Evolutionary conservation across 768 basidiomycete genomes (phyloP), one percentile per base, ranked within the genome.

Genomic region (Pleurotus citrinopileatus): DNA sequence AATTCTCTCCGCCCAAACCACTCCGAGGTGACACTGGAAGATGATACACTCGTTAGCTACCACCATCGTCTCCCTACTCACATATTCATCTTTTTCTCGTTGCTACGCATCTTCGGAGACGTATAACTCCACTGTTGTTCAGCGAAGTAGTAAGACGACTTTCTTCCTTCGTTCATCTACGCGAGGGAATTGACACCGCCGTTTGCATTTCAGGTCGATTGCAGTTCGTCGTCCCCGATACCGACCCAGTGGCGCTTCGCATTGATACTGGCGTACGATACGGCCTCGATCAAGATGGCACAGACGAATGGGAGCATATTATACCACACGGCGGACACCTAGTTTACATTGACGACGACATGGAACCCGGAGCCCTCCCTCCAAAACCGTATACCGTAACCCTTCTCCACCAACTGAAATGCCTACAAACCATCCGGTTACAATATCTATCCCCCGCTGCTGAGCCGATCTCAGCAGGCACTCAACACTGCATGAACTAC

Each of bases 331-430:
- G 67, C 12, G 70, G 70, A 12, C 61, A 68, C 47, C 17, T 65
- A 42, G 59, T 73, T 28, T 57, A 66, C 42, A 43, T 73, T 32
- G 58, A 59, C 3, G 58, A 34, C 15, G 32, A 34, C 32, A 15
- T 7, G 15, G 32, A 34, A 7, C 7, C 7, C 7, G 32, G 32
- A 34, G 58, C 23, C 42, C 58, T 20, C 27, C 46, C n/a, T 27
- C 46, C 46, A 29, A 34, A 55, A 38, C 44, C 64, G 12, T 68
- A 72, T 61, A 74, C 71, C 2, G 63, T 73, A 4, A 60, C 70
- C 0, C 56, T 76, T 40, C 71, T 76, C 58, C 74, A 76, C 56
- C 73, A 73, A 57, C 62, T 74, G 7, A 67, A 68, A 27, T 74
- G 74, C 53, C 61, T 76, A 22, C 64, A 65, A 36, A 69, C 73